These are phyloP conservation scores for Silene coronaria DNA, from an alignment of 179 eudicot species.

Conservation along the genomic window DNA sequence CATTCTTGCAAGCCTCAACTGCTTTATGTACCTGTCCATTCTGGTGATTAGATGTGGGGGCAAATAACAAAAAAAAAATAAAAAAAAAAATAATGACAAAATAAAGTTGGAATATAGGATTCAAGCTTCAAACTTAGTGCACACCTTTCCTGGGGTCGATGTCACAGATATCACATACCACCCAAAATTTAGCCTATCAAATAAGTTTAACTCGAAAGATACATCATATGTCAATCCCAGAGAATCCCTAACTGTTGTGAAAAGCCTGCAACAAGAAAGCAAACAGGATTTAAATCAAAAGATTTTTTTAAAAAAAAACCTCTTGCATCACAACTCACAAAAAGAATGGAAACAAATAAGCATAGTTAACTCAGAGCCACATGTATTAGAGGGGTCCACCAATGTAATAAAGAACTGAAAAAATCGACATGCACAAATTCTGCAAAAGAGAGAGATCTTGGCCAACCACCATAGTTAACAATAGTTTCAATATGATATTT, in stretches of 20 bases:
- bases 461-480: not conserved
- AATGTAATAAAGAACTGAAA: not conserved
- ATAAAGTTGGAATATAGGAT: slow-evolving; percentile 4
- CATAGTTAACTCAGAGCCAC: not conserved
- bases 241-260: slow-evolving; percentile 96
- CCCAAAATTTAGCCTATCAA: slow-evolving; percentile 92
- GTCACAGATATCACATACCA: slow-evolving; percentile 99
- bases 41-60: slow-evolving; percentile 12
- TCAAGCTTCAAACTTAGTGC: slow-evolving; percentile 20
- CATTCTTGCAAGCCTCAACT: slow-evolving; percentile 98
- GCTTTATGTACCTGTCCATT: slow-evolving; percentile 78
- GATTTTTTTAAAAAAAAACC: not conserved
- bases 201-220: slow-evolving; percentile 84
- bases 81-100: not conserved
- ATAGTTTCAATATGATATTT: not conserved
- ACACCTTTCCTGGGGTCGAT: slow-evolving; percentile 94
- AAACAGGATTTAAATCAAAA: slow-evolving; percentile 10
- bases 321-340: not conserved
- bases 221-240: slow-evolving; percentile 97
- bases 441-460: not conserved
- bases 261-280: slow-evolving; percentile 55
- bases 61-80: not conserved
- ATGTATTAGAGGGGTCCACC: not conserved
- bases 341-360: not conserved
- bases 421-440: no score